Evolutionary conservation across 768 basidiomycete genomes (phyloP), one percentile per base, ranked within the genome.

Genomic region (Pisolithus albus): DNA sequence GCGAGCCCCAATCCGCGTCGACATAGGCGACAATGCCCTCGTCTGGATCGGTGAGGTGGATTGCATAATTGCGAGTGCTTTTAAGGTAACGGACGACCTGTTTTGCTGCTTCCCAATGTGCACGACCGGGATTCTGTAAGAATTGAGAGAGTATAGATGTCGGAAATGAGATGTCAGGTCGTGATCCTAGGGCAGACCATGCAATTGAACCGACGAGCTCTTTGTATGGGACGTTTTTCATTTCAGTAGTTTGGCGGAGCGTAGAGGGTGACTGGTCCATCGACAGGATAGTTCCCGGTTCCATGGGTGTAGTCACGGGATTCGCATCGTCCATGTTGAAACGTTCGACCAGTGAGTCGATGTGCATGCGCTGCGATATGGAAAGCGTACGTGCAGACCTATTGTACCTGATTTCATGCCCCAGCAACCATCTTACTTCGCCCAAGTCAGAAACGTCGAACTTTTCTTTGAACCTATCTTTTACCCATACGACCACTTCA

Each of bases 391-490:
- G 57, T 8, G 52, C 28, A 6, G 55, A 19, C 1, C 48, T 16
- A 46, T 65, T 51, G 3, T 60, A 56, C 0, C 47, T 47, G 16
- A 75, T 50, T 34, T 68, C 59, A 23, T 72, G 59, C 7, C 70
- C 70, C 8, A 74, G 53, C 9, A 73, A 53, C 54, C 61, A 65
- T 21, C 41, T 56, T 30, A 45, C 28, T 11, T 26, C 7, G 4
- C 26, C n/a, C 8, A 74, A 45, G 24, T 62, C 59, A 0, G 63
- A 68, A 2, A 72, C 63, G 9, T 72, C 57, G 36, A 68, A 70
- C 26, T 57, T 46, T 1, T 21, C 36, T 9, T 51, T 54, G 7
- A 74, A 53, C 42, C 67, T 53, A 3, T 18, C 24, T 21, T 53
- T 53, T 28, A 53, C n/a, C 7, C 32, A 42, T 3, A 24, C 19